These are phyloP conservation scores for Emergomyces pasteurianus DNA, from an alignment of 2,329 filamentous ascomycete genomes.

Conservation along the genomic window DNA sequence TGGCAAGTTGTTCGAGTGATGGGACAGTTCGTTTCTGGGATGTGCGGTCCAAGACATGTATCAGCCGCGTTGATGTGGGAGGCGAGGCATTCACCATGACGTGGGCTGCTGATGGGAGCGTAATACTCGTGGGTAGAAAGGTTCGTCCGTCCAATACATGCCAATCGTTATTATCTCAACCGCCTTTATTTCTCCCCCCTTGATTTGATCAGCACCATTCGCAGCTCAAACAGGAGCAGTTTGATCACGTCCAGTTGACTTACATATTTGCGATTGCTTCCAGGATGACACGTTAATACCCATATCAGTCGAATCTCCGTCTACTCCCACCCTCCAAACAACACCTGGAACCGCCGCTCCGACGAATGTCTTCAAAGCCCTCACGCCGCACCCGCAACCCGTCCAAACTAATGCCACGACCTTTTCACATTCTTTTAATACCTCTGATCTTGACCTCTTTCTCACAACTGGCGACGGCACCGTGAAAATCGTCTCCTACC, in stretches of 20 bases:
- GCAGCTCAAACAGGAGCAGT: neutral
- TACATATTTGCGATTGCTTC: neutral
- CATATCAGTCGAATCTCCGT: slow-evolving; percentile 31
- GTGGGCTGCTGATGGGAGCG: slow-evolving; percentile 37
- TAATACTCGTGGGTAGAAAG: slow-evolving; percentile 37
- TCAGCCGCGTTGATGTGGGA: slow-evolving; percentile 37
- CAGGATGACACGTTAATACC: slow-evolving; percentile 38
- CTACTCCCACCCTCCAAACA: slow-evolving; percentile 21
- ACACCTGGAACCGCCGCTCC: slow-evolving; percentile 9
- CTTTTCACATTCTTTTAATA: slow-evolving; percentile 33
- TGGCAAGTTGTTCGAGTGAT: slow-evolving; percentile 39
- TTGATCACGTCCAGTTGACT: neutral
- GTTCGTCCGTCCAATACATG: slow-evolving; percentile 17
- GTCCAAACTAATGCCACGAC: slow-evolving; percentile 38
- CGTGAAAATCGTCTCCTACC: slow-evolving; percentile 37
- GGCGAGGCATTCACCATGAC: slow-evolving; percentile 38
- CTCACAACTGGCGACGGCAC: slow-evolving; percentile 39
- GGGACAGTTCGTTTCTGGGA: slow-evolving; percentile 41
- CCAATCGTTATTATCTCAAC: neutral
- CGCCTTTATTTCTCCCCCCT: no score
- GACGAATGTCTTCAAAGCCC: slow-evolving; percentile 25
- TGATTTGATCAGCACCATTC: neutral
- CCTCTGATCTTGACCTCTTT: slow-evolving; percentile 29
- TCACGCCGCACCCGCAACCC: slow-evolving; percentile 32
- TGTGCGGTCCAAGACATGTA: slow-evolving; percentile 37